Evolutionary conservation across 805 yeast species (phyloP).

Genomic region (Yamadazyma endophytica): DNA sequence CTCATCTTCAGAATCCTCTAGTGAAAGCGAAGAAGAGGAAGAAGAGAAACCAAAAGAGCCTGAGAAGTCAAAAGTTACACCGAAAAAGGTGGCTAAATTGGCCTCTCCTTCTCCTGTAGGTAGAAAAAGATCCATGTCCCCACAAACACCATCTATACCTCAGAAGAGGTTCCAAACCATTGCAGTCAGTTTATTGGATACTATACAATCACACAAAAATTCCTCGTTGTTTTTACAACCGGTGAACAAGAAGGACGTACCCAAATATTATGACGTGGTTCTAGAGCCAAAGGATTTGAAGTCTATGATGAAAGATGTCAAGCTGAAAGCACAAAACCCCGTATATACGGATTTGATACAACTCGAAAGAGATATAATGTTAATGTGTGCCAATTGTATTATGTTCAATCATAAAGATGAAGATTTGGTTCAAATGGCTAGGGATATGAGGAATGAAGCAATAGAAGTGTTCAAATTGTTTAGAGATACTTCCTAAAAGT

Average conservation of each 20-base stretch:
- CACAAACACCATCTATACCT: slow-evolving; percentile 20
- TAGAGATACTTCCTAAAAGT: too few relatives aligned
- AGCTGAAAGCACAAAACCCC: slow-evolving; percentile 32
- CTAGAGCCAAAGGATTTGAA: slow-evolving; percentile 66
- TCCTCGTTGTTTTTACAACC: slow-evolving; percentile 74
- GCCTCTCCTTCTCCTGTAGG: too few relatives aligned
- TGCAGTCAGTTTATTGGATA: slow-evolving; percentile 57
- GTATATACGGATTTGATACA: slow-evolving; percentile 53
- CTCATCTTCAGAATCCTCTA: too few relatives aligned
- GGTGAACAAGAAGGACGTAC: slow-evolving; percentile 64
- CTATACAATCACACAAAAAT: slow-evolving; percentile 64
- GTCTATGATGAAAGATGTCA: slow-evolving; percentile 53
- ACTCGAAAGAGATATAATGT: slow-evolving; percentile 62
- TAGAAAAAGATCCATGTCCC: slow-evolving; percentile 15
- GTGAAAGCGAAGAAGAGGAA: slow-evolving; percentile 4
- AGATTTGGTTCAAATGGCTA: slow-evolving; percentile 58
- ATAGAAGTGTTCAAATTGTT: slow-evolving; percentile 54
- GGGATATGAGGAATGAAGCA: slow-evolving; percentile 69
- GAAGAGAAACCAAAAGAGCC: slow-evolving; percentile 7
- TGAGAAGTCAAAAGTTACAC: slow-evolving; percentile 1
- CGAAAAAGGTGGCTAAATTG: slow-evolving; percentile 5
- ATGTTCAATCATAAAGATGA: slow-evolving; percentile 72
- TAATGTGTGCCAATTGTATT: slow-evolving; percentile 80
- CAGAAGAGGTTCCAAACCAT: slow-evolving; percentile 55
- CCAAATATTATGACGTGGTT: slow-evolving; percentile 59